These are phyloP conservation scores for Beta lomatogona DNA, from an alignment of 179 eudicot genomes.

Conservation along the genomic window DNA sequence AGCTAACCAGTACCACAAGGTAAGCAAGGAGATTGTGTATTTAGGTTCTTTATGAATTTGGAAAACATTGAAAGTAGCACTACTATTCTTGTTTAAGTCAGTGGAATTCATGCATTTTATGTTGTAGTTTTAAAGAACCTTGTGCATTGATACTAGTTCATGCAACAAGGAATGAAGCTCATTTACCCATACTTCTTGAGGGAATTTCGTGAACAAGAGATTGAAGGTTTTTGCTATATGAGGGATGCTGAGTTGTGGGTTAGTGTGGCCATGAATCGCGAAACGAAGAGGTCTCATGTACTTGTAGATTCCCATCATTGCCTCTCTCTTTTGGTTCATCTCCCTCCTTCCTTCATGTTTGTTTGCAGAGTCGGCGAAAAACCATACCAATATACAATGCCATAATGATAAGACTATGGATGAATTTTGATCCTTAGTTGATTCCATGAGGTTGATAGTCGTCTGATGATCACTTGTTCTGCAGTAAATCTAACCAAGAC, in stretches of 20 bases:
- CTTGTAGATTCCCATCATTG: too few species aligned
- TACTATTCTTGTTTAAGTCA: background rate
- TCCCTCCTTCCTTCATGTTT: too few species aligned
- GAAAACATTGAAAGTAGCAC: too few species aligned
- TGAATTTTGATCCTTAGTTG: too few species aligned
- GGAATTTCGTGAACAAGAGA: background rate
- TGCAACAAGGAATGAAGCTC: background rate
- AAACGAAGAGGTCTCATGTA: background rate
- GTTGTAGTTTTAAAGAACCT: background rate
- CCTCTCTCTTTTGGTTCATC: too few species aligned
- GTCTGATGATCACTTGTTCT: too few species aligned
- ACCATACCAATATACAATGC: too few species aligned
- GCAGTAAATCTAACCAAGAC: too few species aligned
- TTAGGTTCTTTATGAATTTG: background rate
- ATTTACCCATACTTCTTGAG: background rate
- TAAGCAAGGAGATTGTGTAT: background rate
- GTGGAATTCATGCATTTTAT: background rate
- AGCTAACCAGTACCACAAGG: background rate
- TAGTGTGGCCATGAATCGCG: background rate
- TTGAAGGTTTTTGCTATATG: background rate
- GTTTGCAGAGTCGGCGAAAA: too few species aligned
- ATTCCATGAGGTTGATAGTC: too few species aligned
- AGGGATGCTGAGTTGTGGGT: background rate
- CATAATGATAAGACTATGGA: too few species aligned
- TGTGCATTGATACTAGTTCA: background rate